phyloP scores from a whole-genome alignment of 306 rosid species.

The Acacia crassicarpa region DNA sequence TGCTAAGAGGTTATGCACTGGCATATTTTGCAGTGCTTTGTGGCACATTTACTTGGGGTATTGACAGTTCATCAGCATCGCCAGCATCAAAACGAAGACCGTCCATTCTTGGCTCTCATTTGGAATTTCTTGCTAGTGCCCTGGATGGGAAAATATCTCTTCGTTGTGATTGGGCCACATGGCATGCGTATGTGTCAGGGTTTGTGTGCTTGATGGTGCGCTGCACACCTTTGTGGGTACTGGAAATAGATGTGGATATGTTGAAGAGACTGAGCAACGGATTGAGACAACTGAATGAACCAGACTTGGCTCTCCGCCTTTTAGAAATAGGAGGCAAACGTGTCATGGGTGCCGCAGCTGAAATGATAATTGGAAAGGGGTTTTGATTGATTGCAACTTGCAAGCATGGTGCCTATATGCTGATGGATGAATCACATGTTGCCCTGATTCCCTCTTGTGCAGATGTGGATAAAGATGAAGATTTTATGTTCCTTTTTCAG shows the following conservation, averaged over 20 bases:
- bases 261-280: slow-evolving; percentile 75
- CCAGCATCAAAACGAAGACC: slow-evolving; percentile 57
- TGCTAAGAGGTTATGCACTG: slow-evolving; percentile 77
- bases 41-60: slow-evolving; percentile 81
- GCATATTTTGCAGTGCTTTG: slow-evolving; percentile 74
- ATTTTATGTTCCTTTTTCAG: neutral
- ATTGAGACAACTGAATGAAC: slow-evolving; percentile 64
- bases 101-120: slow-evolving; percentile 55
- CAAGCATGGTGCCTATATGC: neutral
- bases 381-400: slow-evolving; percentile 28
- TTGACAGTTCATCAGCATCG: slow-evolving; percentile 39
- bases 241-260: slow-evolving; percentile 55
- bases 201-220: slow-evolving; percentile 71
- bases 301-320: slow-evolving; percentile 75
- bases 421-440: neutral
- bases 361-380: slow-evolving; percentile 50
- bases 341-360: slow-evolving; percentile 90
- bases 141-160: slow-evolving; percentile 58
- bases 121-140: slow-evolving; percentile 69
- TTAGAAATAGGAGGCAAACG: slow-evolving; percentile 69
- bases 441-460: slow-evolving; percentile 11
- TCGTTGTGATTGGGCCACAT: slow-evolving; percentile 63
- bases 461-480: neutral
- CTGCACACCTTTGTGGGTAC: slow-evolving; percentile 68
- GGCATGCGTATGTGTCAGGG: slow-evolving; percentile 73